These are phyloP conservation scores for Pythium biforme DNA, from an alignment of 352 stramenopile genomes.

Conservation along the genomic window DNA sequence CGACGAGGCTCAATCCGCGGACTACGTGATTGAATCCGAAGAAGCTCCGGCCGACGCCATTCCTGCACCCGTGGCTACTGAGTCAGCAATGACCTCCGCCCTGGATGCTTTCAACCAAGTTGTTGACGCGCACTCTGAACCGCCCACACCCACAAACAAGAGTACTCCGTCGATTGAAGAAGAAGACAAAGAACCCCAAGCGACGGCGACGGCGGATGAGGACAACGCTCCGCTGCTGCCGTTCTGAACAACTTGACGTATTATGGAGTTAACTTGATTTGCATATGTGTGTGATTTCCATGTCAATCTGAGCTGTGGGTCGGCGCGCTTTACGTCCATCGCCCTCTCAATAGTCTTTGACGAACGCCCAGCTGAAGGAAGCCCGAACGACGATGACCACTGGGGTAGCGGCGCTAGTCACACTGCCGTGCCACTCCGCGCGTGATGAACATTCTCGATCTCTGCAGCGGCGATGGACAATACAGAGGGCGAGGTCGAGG, in stretches of 20 bases:
- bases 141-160: background rate
- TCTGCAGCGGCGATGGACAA: too few species aligned
- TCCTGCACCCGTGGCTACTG: background rate
- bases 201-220: background rate
- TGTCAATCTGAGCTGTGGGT: too few species aligned
- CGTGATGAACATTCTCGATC: too few species aligned
- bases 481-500: too few species aligned
- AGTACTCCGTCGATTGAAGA: background rate
- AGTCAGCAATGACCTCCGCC: background rate
- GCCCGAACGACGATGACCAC: too few species aligned
- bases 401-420: too few species aligned
- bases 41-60: background rate
- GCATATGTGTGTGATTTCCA: too few species aligned
- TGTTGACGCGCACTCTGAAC: slow-evolving; percentile 4
- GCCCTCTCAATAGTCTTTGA: too few species aligned
- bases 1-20: background rate
- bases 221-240: slow-evolving; percentile 1
- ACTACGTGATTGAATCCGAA: slow-evolving; percentile 3
- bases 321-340: too few species aligned
- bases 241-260: background rate
- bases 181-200: background rate
- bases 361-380: too few species aligned
- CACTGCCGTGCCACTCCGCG: too few species aligned
- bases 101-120: slow-evolving; percentile 2
- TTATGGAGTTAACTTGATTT: too few species aligned